These are phyloP conservation scores for Phytophthora tentaculata DNA, from an alignment of 352 stramenopile genomes.

Conservation along the genomic window DNA sequence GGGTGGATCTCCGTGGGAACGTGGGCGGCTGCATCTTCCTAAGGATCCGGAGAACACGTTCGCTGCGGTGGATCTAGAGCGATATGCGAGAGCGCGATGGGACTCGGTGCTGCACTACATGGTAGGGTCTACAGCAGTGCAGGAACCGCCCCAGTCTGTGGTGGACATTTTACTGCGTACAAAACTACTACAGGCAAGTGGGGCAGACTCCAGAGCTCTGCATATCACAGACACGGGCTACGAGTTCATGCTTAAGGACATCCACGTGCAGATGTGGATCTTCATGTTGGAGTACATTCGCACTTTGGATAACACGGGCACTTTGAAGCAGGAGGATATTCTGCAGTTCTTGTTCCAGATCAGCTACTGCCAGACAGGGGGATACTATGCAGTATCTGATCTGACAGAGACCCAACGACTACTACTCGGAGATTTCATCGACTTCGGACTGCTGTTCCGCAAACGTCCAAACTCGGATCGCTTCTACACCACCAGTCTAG, in stretches of 20 bases:
- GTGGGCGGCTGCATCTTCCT: constrained; percentile 47
- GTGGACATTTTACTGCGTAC: constrained; percentile 81
- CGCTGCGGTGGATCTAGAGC: constrained; percentile 57
- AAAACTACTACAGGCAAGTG: constrained; percentile 70
- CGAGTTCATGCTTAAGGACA: constrained; percentile 93
- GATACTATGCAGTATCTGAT: constrained; percentile 82
- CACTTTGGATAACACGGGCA: constrained; percentile 75
- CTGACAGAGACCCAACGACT: constrained; percentile 81
- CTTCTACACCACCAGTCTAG: constrained; percentile 91
- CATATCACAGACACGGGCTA: constrained; percentile 91
- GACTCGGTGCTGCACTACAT: constrained; percentile 82
- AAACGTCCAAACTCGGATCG: constrained; percentile 54
- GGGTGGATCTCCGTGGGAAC: constrained; percentile 79
- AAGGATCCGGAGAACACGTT: constrained; percentile 57
- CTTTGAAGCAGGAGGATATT: constrained; percentile 85
- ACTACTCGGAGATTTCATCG: constrained; percentile 83
- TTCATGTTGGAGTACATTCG: constrained; percentile 92
- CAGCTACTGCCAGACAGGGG: constrained; percentile 87
- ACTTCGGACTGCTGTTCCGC: constrained; percentile 89
- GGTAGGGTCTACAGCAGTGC: constrained; percentile 72
- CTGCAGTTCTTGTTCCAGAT: constrained; percentile 92
- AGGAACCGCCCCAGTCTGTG: constrained; percentile 67
- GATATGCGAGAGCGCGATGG: constrained; percentile 66
- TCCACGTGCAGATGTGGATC: constrained; percentile 93
- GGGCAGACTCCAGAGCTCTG: constrained; percentile 60